Base-by-base conservation (phyloP, 2,329 filamentous ascomycete species). In the Zymoseptoria ardabiliae region DNA sequence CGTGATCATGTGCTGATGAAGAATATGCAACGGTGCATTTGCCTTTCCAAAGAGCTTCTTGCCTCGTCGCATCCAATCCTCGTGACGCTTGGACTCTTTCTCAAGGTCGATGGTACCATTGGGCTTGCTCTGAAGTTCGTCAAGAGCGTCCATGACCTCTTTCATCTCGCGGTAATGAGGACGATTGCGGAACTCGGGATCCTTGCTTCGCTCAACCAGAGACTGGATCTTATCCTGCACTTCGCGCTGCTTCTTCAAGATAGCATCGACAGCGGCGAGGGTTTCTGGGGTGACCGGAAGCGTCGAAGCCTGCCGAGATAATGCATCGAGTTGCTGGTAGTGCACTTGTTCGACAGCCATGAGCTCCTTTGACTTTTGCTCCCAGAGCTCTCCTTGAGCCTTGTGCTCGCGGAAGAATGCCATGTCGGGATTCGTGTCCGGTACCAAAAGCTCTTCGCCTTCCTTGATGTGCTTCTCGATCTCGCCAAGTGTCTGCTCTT, bases 41-140 rank as follows among this genome's bases (percentile, higher is more conserved):
- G 94, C 94, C 75, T 99, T 99, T 56, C 94, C 94, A 70, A 99
- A 99, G 0, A 99, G 77, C 73, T 97, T 97, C 77, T 99, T 99
- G 55, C 94, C 94, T 69, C 91, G 91, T 30, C 94, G 85, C 93
- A 99, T 99, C 94, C 94, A 99, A 73, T 99, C 94, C 72, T 99
- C 94, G 66, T 97, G 94, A 7, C 90, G 86, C 71, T 94, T 96
- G 65, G 94, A 89, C 73, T 97, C 91, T 64, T 91, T 92, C 71
- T 99, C 94, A 4, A 99, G 82, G 69, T 99, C 94, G 35, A 95
- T 82, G 0, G 93, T 96, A 2, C 94, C 94, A 49, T 84, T 84
- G 0, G 94, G 94, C 71, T 97, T 97, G 63, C 91, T 96, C 68
- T 96, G 96, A 9, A 97, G 81, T 56, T 94, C 90, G 59, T 91